Base-by-base conservation (phyloP, 441 rosid genomes). In the Bruguiera hainesii region DNA sequence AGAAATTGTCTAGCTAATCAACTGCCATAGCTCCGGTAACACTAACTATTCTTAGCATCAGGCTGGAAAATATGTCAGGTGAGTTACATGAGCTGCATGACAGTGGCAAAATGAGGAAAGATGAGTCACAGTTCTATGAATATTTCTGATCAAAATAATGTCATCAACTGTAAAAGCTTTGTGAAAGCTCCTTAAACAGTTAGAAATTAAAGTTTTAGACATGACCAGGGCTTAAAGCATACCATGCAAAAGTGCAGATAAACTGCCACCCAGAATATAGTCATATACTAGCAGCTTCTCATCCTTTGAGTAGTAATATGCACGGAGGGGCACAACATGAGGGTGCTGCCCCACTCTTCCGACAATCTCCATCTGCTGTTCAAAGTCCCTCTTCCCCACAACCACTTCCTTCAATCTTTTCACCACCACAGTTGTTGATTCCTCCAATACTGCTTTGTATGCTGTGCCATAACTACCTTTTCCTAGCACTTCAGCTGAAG, bases 271-370 rank as follows among this genome's bases (percentile, higher is more conserved):
- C 19, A 75, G 61, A 72, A 76, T 80, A 69, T 82, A 89, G 63
- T 94, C 97, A 72, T 87, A 88, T 50, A 91, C 98, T 71, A 94
- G 85, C 10, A 94, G 94, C 84, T 87, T 94, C 86, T 94, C 99
- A 59, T 94, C 99, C 81, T 91, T 91, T 6, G 98, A 91, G 75
- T 85, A 88, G 68, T 85, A 94, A 73, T 94, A 94, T 10, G 97
- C 98, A 73, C 89, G 87, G 57, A 94, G 84, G 61, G 86, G 89
- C 59, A 89, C 87, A 18, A 91, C 91, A 42, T 94, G 87, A 56
- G 82, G 85, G 20, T 94, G 97, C 75, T 74, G 85, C 16, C 91
- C 91, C 67, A 89, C 80, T n/a, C 83, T 75, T 20, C 97, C 98
- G 13, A 89, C 80, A 56, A 83, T 61, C 72, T 89, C 97, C 96